Base-by-base conservation (phyloP, 2,329 filamentous ascomycete species). In the Ilyonectria robusta region DNA sequence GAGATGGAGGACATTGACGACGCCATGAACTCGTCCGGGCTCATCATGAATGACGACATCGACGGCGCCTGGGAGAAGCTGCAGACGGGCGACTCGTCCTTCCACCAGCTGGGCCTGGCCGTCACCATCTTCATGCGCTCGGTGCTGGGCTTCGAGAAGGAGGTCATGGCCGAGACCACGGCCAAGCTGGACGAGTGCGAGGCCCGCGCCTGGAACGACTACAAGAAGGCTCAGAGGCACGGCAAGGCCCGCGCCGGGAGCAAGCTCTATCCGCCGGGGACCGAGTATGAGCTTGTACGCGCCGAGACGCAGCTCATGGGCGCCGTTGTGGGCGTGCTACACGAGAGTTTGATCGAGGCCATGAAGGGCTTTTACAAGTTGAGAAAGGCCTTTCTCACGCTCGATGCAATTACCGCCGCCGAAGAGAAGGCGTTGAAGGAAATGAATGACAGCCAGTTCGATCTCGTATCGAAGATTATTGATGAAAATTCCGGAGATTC, bases 281-380 rank as follows among this genome's bases (percentile, higher is more conserved):
- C 92, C 6, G 95, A 99, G 82, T 98, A 93, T 78, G 90, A 93
- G 2, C 85, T 98, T 4, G 93, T 94, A 67, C 89, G 94, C 66
- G 93, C 94, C 5, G 91, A 98, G 82, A 89, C 94, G 2, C 94
- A 97, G 80, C 86, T 98, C 69, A 97, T 98, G 92, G 88, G 89
- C 63, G 95, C 95, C 0, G 92, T 99, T 1, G 91, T 98, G 1
- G 94, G 91, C 0, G 93, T 98, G 17, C 83, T 98, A 74, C 97
- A 97, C 72, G 96, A 98, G 83, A 97, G 93, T 78, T 82, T 98
- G 74, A 95, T 95, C 0, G 96, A 98, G 79, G 94, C 91, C 17
- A 89, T 98, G 79, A 94, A 92, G 81, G 94, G 94, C 6, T 98
- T 98, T 77, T 97, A 97, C 78, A 97, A 96, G 81, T 82, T 98